Percentiles rank a stretch among this genome's conserved stretches.
Evolutionary conservation across 140 eudicot species (phyloP).

Genomic region (Anethum foeniculum): DNA sequence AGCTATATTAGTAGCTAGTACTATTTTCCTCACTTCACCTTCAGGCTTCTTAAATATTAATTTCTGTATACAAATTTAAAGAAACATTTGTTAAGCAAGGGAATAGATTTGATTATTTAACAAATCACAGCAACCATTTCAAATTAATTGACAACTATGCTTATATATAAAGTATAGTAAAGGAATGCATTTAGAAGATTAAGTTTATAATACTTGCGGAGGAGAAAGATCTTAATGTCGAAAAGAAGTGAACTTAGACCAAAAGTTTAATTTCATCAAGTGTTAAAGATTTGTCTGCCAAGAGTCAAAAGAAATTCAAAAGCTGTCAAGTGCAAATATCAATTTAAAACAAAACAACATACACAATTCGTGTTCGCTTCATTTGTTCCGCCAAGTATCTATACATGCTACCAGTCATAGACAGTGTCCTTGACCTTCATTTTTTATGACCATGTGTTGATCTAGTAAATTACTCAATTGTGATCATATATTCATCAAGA

Average conservation of each 20-base stretch:
- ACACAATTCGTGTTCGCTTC: neutral
- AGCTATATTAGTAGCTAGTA: constrained; percentile 93
- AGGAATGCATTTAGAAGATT: neutral
- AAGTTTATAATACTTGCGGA: neutral
- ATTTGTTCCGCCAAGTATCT: neutral
- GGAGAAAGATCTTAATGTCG: neutral
- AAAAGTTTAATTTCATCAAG: neutral
- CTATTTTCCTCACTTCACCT: constrained; percentile 76
- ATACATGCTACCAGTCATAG: neutral
- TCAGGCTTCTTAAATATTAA: constrained; percentile 74
- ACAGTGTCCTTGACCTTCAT: neutral
- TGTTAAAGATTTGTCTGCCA: neutral
- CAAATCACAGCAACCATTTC: neutral
- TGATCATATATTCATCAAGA: neutral
- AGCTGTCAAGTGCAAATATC: neutral
- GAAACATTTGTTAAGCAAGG: neutral
- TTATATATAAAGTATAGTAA: neutral
- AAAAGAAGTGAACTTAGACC: neutral
- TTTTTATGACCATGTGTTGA: neutral
- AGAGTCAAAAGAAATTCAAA: neutral
- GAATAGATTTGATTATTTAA: constrained; percentile 10
- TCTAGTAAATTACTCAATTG: neutral
- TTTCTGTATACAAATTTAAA: constrained; percentile 37
- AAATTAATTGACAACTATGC: neutral
- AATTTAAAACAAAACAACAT: neutral